Base-by-base conservation (phyloP, 2,329 filamentous ascomycete genomes). In the Harringtonia lauricola region DNA sequence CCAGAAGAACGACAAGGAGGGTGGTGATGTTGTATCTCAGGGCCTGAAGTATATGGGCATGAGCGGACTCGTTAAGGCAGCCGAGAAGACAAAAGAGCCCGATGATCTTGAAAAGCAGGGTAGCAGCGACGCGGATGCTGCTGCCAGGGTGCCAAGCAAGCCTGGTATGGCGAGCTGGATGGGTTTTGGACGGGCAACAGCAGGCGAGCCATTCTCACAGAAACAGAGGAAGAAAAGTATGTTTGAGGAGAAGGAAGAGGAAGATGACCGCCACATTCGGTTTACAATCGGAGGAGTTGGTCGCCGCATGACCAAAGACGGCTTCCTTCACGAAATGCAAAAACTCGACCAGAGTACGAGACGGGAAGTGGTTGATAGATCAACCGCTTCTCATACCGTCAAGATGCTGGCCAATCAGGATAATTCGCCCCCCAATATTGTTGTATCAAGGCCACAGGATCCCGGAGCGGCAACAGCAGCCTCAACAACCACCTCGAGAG, bases 231-330 rank as follows among this genome's bases (percentile, higher is more conserved):
- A 61, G 51, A 73, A 67, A 61, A 67, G 58, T 42, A 58, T 59
- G 12, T 62, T 57, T 4, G 58, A 61, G 7, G 62, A 66, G 13
- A 56, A 65, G 4, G 64, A 72, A n/a, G 71, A 72, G 2, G 70
- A 74, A 3, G 83, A 89, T 46, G 84, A 89, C 51, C 72, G 75
- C 14, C 70, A 78, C 44, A 79, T 90, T 44, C 76, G 85, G 14
- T 90, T 89, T 61, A 88, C 81, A 1, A 83, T 90, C 49, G 77
- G 74, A 36, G 78, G 80, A 29, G 75, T 79, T n/a, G 83, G 83
- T 7, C 70, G 72, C 48, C 76, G 85, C 39, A 82, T 92, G 76
- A 88, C 74, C 49, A 89, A 89, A 62, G 77, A 81, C 5, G 83
- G 88, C 55, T 90, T 92, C 57, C 78, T 92, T 48, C 68, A 72